Evolutionary conservation across 2,329 filamentous ascomycete species (phyloP).

Genomic region (Fusarium euwallaceae): DNA sequence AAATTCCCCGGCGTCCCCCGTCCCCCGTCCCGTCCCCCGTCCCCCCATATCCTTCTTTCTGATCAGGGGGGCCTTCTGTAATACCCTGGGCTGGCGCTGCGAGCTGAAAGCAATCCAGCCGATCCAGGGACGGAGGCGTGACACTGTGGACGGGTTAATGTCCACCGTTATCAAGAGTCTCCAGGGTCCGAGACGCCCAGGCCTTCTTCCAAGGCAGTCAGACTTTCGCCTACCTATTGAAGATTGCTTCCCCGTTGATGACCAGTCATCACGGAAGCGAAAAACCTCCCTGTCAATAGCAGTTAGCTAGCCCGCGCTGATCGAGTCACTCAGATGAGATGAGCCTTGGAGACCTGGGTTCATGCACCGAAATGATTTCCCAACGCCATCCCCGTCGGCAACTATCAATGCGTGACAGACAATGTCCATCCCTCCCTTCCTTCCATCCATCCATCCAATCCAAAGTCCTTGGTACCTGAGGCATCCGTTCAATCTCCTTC

Average conservation of each 20-base stretch:
- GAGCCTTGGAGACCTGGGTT: conserved; percentile 25
- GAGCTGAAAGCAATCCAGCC: conserved; percentile 42
- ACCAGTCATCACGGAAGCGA: conserved; percentile 17
- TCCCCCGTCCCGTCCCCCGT: background rate
- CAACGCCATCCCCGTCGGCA: conserved; percentile 14
- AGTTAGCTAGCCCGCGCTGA: background rate
- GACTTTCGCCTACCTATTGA: background rate
- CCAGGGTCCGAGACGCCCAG: conserved; percentile 26
- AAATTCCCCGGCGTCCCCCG: conserved; percentile 7
- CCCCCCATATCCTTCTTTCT: conserved; percentile 12
- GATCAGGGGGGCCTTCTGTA: conserved; percentile 26
- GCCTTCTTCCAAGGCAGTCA: conserved; percentile 26
- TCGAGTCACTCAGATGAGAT: conserved; percentile 18
- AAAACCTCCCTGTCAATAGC: conserved; percentile 1
- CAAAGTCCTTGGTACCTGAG: background rate
- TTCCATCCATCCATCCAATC: background rate
- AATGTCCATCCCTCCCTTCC: background rate
- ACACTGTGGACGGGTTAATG: conserved; percentile 22
- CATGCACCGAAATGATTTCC: conserved; percentile 35
- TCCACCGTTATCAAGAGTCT: conserved; percentile 22
- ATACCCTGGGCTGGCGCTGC: conserved; percentile 26
- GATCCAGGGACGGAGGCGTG: conserved; percentile 18
- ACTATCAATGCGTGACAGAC: conserved; percentile 5
- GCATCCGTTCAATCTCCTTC: conserved; percentile 3
- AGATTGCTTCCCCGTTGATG: conserved; percentile 15